Percentiles rank a stretch among this genome's conserved stretches.
Evolutionary conservation across 202 grass and related monocot species (phyloP).

Genomic region (Panicum virgatum): DNA sequence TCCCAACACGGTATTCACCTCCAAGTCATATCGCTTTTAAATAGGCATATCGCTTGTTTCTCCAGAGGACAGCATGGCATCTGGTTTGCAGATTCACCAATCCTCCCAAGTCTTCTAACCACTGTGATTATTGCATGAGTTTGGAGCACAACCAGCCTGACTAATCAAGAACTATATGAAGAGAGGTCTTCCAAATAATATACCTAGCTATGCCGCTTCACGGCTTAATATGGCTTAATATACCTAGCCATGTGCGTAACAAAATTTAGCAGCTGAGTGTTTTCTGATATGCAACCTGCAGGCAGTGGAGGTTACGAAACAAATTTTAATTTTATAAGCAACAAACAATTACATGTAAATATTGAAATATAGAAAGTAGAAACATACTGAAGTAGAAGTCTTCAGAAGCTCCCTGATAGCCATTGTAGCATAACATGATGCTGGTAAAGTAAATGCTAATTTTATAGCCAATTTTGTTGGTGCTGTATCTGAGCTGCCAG

Average conservation of each 20-base stretch:
- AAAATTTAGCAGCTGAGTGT: slow-evolving; percentile 53
- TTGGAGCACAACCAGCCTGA: not conserved
- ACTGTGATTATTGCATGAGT: slow-evolving; percentile 23
- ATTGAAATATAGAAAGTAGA: slow-evolving; percentile 10
- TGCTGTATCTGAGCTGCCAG: slow-evolving; percentile 43
- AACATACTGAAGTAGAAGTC: slow-evolving; percentile 74
- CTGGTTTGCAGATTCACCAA: not conserved
- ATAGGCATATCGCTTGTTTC: not conserved
- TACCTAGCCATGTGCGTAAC: not conserved
- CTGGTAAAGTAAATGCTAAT: slow-evolving; percentile 82
- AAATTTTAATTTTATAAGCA: not conserved
- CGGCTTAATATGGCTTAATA: not conserved
- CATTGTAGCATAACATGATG: slow-evolving; percentile 94
- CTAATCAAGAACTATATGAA: slow-evolving; percentile 14
- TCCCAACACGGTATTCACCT: not conserved
- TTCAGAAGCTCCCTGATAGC: slow-evolving; percentile 91
- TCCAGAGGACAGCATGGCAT: not conserved
- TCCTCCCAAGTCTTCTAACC: no score
- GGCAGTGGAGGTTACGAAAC: slow-evolving; percentile 1
- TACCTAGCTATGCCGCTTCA: slow-evolving; percentile 16
- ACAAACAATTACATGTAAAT: not conserved
- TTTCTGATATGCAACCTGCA: slow-evolving; percentile 88
- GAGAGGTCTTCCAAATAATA: not conserved
- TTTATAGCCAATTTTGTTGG: slow-evolving; percentile 72
- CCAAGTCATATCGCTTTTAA: not conserved